Percentiles rank a stretch among this genome's conserved stretches.
phyloP scores from a whole-genome alignment of 352 stramenopile genomes.

The Phytopythium vexans region DNA sequence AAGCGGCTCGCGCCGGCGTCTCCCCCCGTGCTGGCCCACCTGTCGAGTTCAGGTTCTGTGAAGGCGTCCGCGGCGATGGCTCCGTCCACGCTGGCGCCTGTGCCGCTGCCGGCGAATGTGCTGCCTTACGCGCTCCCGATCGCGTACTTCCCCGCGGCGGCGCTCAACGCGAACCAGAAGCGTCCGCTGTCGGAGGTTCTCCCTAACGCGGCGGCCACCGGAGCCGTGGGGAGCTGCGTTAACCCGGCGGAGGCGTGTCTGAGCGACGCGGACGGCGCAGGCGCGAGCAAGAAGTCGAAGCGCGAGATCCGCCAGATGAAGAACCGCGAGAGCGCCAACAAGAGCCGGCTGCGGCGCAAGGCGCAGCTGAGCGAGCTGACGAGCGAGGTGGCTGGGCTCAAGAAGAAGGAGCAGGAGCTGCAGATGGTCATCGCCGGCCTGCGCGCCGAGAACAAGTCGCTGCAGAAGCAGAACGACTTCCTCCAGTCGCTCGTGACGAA shows the following conservation, averaged over 20 bases:
- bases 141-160: slow-evolving; percentile 43
- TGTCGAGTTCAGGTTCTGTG: too few species aligned
- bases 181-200: slow-evolving; percentile 46
- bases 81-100: slow-evolving; percentile 1
- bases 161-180: slow-evolving; percentile 44
- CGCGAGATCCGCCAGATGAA: slow-evolving; percentile 85
- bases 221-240: not conserved
- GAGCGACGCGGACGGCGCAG: slow-evolving; percentile 5
- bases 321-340: slow-evolving; percentile 85
- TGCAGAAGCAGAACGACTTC: slow-evolving; percentile 76
- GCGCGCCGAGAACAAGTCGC: slow-evolving; percentile 75
- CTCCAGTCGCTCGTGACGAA: slow-evolving; percentile 68
- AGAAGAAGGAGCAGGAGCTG: slow-evolving; percentile 65
- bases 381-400: slow-evolving; percentile 56
- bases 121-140: slow-evolving; percentile 66
- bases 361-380: slow-evolving; percentile 59
- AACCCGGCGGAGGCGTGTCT: not conserved
- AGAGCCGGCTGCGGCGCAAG: slow-evolving; percentile 70
- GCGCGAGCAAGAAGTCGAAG: slow-evolving; percentile 64
- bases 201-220: slow-evolving; percentile 13
- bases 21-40: not conserved
- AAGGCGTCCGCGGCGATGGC: slow-evolving; percentile 6
- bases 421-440: slow-evolving; percentile 66
- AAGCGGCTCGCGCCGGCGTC: slow-evolving; percentile 2
- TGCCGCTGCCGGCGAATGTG: slow-evolving; percentile 11